phyloP scores from a whole-genome alignment of 2,329 filamentous ascomycete genomes.

The Ascochyta pisi region DNA sequence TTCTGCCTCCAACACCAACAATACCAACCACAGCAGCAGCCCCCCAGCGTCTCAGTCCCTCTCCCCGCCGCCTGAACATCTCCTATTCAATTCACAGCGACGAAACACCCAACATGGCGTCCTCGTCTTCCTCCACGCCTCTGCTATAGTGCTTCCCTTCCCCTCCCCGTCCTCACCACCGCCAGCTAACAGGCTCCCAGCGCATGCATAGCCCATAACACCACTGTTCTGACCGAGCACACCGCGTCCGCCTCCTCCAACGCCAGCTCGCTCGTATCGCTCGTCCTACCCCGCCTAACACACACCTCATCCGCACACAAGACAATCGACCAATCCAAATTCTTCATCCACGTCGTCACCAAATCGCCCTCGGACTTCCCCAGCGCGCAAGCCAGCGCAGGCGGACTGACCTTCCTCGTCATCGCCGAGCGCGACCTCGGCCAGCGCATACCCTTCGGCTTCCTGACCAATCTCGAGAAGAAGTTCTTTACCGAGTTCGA shows the following conservation, averaged over 20 bases:
- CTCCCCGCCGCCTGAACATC: conserved; percentile 4
- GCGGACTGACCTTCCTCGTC: conserved; percentile 89
- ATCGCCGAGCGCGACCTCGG: conserved; percentile 82
- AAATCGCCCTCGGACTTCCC: conserved; percentile 75
- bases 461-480: conserved; percentile 87
- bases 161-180: background rate
- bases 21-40: conserved; percentile 9
- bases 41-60: background rate
- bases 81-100: conserved; percentile 3
- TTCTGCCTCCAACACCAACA: conserved; percentile 22
- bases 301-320: conserved; percentile 84
- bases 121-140: conserved; percentile 48
- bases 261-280: conserved; percentile 84
- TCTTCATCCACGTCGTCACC: conserved; percentile 95
- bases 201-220: conserved; percentile 92
- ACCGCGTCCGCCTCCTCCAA: conserved; percentile 83
- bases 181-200: conserved; percentile 55
- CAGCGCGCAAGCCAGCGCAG: conserved; percentile 63
- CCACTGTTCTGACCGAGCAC: conserved; percentile 92
- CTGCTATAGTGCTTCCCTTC: conserved; percentile 47
- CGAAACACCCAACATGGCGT: conserved; percentile 41
- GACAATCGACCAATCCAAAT: conserved; percentile 89
- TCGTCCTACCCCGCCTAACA: conserved; percentile 93
- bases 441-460: conserved; percentile 90
- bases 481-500: conserved; percentile 79